Evolutionary conservation across 129 eudicot species (phyloP).

Genomic region (Tanacetum coccineum): DNA sequence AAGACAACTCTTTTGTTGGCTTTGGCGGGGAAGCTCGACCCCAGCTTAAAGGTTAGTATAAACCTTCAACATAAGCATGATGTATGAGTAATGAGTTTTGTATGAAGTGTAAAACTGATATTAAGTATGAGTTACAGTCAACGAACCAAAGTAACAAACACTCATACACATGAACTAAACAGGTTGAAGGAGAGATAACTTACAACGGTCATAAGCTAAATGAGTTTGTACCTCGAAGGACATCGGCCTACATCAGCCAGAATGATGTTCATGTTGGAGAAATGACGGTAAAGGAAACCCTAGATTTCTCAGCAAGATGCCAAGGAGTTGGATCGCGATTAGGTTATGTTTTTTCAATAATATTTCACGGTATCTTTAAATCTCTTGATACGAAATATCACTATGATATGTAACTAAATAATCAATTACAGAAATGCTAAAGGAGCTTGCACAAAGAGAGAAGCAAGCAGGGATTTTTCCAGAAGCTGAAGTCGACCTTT

Average conservation of each 20-base stretch:
- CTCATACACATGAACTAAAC: no score
- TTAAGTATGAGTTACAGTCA: no score
- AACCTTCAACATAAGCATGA: background rate
- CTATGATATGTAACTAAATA: background rate
- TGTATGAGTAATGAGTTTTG: no score
- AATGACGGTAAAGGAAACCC: no score
- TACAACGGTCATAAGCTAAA: no score
- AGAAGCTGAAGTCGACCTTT: constrained; percentile 75
- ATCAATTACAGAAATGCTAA: constrained; percentile 42
- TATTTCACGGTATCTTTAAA: background rate
- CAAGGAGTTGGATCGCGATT: background rate
- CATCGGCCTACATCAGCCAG: no score
- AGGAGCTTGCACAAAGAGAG: constrained; percentile 75
- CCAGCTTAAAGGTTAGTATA: constrained; percentile 36
- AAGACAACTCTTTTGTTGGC: constrained; percentile 60
- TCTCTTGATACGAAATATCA: background rate
- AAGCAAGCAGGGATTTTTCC: constrained; percentile 62
- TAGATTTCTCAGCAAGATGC: background rate
- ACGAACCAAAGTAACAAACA: no score
- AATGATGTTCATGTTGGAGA: no score
- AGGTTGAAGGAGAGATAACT: no score
- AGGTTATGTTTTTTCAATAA: background rate
- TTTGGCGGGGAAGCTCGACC: constrained; percentile 42
- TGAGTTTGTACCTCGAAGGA: no score
- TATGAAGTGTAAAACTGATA: no score